Evolutionary conservation across 805 yeast species (phyloP), one percentile per base, ranked within the genome.

Genomic region (Teunomyces aglyptinius): DNA sequence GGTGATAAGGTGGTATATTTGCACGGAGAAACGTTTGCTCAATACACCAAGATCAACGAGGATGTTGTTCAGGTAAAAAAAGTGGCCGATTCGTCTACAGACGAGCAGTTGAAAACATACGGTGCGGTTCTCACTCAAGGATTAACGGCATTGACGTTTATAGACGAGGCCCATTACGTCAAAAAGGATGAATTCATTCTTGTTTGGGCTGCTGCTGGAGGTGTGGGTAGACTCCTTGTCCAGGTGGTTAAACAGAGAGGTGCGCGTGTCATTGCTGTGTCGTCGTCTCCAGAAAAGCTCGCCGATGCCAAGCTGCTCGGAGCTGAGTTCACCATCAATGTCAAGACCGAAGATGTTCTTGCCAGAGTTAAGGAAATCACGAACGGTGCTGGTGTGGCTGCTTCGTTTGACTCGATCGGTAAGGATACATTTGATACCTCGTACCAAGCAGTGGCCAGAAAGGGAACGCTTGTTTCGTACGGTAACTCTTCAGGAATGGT

Each of bases 141-240:
- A 1, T 69, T 90, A 51, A 91, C 97, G 5, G 94, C 92, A 1
- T 65, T 86, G 56, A 78, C 92, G 1, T 81, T 91, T 49, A 68
- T 81, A 40, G 68, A 74, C 31, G 89, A 86, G 51, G 79, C 94
- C 1, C 81, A 86, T 59, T 58, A 73, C 1, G 86, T 88, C 33
- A 62, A 87, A 55, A 70, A 77, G 60, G 91, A 82, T 44, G 97
- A 92, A 48, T 76, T 67, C 54, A 77, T 86, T 38, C 73, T 91
- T 40, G 83, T 89, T 20, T 89, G 90, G 71, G 97, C 97, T 3
- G 96, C 96, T 6, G 97, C 97, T 2, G 98, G 97, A 39, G 97
- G 97, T 47, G 92, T 88, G 43, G 98, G 98, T 4, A 75, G 80
- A 43, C 54, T 88, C 15, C 68, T 89, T 45, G 71, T 75, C 42